A percentile compares a stretch with the other conserved stretches of the same genome.
Conservation (phyloP, 805 yeast genomes). For the Metschnikowia colocasiae region DNA sequence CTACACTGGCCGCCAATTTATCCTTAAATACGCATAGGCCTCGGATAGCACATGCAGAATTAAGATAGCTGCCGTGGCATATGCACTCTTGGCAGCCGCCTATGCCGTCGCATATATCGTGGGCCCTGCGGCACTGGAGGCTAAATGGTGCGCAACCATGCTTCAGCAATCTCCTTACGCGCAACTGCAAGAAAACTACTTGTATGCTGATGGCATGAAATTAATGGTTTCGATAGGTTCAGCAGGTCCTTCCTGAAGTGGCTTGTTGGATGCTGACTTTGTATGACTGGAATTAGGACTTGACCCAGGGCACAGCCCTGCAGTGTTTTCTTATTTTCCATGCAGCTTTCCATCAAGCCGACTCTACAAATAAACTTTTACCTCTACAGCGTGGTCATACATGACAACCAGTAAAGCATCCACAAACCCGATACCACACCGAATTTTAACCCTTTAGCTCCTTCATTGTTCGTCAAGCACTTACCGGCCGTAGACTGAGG, state of each 20-base stretch:
- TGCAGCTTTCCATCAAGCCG: neutral
- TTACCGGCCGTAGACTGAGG: neutral
- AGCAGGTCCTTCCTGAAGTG: too few relatives aligned
- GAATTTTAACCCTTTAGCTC: neutral
- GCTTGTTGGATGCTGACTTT: neutral
- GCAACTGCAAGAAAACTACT: neutral
- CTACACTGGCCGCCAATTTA: neutral
- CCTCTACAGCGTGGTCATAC: neutral
- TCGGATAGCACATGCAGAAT: conserved; percentile 5
- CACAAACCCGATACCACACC: neutral
- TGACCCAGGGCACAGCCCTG: neutral
- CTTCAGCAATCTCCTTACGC: neutral
- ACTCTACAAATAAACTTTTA: neutral
- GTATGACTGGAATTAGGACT: neutral
- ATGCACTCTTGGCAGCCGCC: neutral
- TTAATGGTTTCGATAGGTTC: too few relatives aligned
- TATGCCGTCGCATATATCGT: conserved; percentile 3
- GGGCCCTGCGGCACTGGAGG: neutral
- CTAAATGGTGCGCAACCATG: neutral
- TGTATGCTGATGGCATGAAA: too few relatives aligned
- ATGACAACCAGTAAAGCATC: too few relatives aligned
- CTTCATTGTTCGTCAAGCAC: too few relatives aligned
- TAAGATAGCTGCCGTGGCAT: neutral
- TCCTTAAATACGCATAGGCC: neutral
- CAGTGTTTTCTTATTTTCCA: neutral